Evolutionary conservation across 768 basidiomycete species (phyloP).

Genomic region (Clitopilus hobsonii): DNA sequence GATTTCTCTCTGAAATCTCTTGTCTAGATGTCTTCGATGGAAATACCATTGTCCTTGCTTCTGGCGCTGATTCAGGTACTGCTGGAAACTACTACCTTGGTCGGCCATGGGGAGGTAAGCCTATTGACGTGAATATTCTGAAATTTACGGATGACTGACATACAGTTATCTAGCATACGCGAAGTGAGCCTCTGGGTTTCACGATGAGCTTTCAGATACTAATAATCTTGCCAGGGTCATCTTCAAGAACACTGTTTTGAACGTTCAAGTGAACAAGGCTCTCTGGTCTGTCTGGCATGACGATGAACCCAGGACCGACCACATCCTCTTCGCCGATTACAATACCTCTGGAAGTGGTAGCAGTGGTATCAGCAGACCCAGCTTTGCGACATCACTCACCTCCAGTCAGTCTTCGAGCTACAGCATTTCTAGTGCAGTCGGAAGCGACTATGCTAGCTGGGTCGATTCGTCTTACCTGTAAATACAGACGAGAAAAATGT

Average conservation of each 20-base stretch:
- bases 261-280: slow-evolving; percentile 31
- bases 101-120: slow-evolving; percentile 42
- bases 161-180: slow-evolving; percentile 28
- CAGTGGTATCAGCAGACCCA: slow-evolving; percentile 26
- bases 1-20: neutral
- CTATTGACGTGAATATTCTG: neutral
- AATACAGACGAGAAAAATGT: neutral
- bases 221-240: slow-evolving; percentile 37
- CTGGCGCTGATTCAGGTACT: slow-evolving; percentile 31
- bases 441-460: slow-evolving; percentile 41
- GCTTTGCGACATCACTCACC: slow-evolving; percentile 34
- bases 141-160: neutral
- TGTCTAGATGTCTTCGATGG: slow-evolving; percentile 37
- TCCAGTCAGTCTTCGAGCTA: slow-evolving; percentile 31
- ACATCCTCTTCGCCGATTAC: slow-evolving; percentile 43
- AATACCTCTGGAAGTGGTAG: slow-evolving; percentile 39
- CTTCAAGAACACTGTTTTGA: slow-evolving; percentile 41
- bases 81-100: slow-evolving; percentile 37
- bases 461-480: slow-evolving; percentile 34
- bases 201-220: no score
- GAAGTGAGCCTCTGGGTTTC: slow-evolving; percentile 29
- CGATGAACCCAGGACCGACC: slow-evolving; percentile 29
- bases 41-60: slow-evolving; percentile 38
- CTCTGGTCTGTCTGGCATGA: slow-evolving; percentile 45
- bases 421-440: slow-evolving; percentile 39